Base-by-base conservation (phyloP, 2,329 filamentous ascomycete species). In the Dichotomopilus funicola region DNA sequence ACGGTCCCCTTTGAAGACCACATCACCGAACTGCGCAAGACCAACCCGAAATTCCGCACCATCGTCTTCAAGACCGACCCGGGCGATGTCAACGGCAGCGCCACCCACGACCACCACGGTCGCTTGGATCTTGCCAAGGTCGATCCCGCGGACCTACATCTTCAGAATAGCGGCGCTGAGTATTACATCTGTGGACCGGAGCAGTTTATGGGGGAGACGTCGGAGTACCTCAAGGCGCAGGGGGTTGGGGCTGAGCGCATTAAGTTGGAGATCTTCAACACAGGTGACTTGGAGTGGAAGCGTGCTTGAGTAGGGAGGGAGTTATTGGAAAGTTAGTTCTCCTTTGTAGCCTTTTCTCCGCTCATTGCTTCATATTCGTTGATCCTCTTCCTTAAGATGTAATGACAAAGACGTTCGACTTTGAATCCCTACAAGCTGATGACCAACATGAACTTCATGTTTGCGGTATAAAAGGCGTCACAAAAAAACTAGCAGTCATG, bases 131-230 rank as follows among this genome's bases (percentile, higher is more conserved):
- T 81, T 38, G 68, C 70, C 48, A 71, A 71, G 59, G 65, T 81
- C 12, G 67, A 70, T 27, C 65, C 67, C 7, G 53, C 57, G 4
- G 73, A 79, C 57, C 67, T 81, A 36, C 75, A 72, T 61, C 69
- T 81, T 2, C 59, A 65, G 52, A 72, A 77, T 59, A 66, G 69
- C 38, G 70, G 72, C 10, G 71, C 78, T 4, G 77, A 80, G 66
- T 82, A 81, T 63, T 81, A 71, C 60, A 72, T 81, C 49, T 81
- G 78, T 58, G 79, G 79, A 0, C 77, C 78, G 0, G 77, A 80
- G 66, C 71, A 74, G 57, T 80, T 81, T 61, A 80, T 80, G 78
- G 61, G 72, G 2, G 76, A 80, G 63, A 76, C 78, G 67, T 70
- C 71, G 2, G 67, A 70, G 51, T 75, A 72, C 47, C 67, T 79